phyloP scores from a whole-genome alignment of 768 basidiomycete species.

The Lactarius sanguifluus region DNA sequence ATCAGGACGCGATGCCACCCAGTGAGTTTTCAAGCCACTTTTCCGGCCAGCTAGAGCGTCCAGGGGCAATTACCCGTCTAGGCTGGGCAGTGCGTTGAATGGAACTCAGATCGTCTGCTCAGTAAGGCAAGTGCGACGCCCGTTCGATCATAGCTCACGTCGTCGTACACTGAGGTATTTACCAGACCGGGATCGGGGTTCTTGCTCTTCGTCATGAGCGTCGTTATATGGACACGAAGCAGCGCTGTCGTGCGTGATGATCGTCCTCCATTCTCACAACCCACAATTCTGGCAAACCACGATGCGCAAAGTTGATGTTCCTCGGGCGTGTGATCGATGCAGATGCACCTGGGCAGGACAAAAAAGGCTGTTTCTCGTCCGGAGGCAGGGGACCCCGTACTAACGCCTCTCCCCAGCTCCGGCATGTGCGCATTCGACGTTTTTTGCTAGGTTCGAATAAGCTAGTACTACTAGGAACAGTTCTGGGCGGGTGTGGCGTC shows the following conservation, averaged over 20 bases:
- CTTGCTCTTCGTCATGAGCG: neutral
- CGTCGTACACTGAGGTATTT: neutral
- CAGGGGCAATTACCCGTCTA: neutral
- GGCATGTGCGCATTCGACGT: neutral
- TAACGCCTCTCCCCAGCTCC: neutral
- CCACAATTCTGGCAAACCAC: neutral
- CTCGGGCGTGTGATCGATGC: neutral
- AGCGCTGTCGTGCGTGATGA: neutral
- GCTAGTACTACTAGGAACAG: neutral
- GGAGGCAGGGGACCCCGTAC: neutral
- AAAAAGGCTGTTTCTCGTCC: slow-evolving; percentile 1
- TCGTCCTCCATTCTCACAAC: neutral
- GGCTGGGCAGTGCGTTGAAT: neutral
- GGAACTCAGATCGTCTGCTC: neutral
- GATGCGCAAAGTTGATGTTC: neutral
- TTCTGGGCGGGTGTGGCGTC: neutral
- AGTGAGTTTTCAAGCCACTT: neutral
- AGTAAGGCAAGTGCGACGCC: neutral
- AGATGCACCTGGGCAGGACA: neutral
- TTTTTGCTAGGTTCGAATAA: neutral
- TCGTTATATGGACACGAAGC: neutral
- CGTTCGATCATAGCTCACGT: neutral
- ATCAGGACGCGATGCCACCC: neutral
- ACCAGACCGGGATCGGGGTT: neutral
- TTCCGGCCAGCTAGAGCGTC: neutral